Evolutionary conservation across 371 early-diverging fungal genomes (phyloP).

Genomic region (Circinella minor): DNA sequence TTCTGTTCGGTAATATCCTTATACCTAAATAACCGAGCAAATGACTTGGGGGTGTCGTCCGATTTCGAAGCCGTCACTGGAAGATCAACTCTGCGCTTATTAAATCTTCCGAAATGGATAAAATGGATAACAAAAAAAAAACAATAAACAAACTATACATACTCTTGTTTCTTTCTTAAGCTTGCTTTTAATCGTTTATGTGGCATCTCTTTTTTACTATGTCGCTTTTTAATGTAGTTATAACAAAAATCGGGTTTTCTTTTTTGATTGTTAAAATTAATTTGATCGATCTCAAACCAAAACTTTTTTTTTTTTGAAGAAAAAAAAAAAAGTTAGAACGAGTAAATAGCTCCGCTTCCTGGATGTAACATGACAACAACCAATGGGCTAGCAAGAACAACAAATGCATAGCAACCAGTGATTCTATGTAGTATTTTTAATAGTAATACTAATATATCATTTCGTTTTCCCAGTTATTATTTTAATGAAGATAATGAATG

Average conservation of each 20-base stretch:
- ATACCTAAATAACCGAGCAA: conserved; percentile 41
- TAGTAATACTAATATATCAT: too few species aligned
- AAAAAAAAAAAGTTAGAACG: too few species aligned
- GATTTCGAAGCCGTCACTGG: conserved; percentile 19
- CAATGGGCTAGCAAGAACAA: too few species aligned
- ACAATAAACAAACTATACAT: conserved; percentile 9
- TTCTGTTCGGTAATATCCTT: conserved; percentile 42
- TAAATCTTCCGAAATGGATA: conserved; percentile 9
- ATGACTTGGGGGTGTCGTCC: conserved; percentile 47
- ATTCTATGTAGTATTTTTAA: too few species aligned
- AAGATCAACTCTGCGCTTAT: conserved; percentile 20
- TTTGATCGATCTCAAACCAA: neutral
- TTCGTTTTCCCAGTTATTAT: too few species aligned
- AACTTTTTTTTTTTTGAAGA: too few species aligned
- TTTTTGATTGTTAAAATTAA: too few species aligned
- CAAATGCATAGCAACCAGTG: too few species aligned
- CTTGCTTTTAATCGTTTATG: conserved; percentile 51
- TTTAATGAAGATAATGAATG: too few species aligned
- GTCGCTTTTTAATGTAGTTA: neutral
- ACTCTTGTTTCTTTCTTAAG: conserved; percentile 36
- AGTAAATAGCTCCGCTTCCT: too few species aligned
- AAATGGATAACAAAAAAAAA: too few species aligned
- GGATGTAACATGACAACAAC: too few species aligned
- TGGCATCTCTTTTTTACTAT: conserved; percentile 27
- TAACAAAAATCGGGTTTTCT: neutral